A percentile compares a stretch with the other conserved stretches of the same genome.
These are phyloP conservation scores for Posidonia oceanica DNA, from an alignment of 116 monocot genomes.

Conservation along the genomic window DNA sequence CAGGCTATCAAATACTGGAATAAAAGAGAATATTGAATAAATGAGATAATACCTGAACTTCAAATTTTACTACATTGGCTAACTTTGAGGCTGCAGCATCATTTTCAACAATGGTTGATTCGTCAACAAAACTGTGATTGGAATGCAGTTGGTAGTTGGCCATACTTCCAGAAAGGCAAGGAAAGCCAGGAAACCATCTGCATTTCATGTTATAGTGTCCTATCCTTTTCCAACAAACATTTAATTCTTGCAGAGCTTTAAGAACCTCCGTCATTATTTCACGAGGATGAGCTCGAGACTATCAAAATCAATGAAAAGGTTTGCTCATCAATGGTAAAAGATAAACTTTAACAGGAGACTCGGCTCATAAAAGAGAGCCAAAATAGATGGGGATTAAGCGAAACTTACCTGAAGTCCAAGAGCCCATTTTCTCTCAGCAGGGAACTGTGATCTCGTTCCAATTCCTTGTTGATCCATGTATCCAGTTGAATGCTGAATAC, in stretches of 20 bases:
- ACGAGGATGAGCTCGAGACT: conserved; percentile 36
- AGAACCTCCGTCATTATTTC: conserved; percentile 45
- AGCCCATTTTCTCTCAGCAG: conserved; percentile 84
- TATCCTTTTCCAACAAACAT: conserved; percentile 40
- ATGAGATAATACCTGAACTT: conserved; percentile 29
- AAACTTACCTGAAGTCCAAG: conserved; percentile 81
- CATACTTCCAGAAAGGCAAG: conserved; percentile 8
- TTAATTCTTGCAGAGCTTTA: conserved; percentile 39
- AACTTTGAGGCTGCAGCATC: conserved; percentile 9
- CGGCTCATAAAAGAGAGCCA: background rate
- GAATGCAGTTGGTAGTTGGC: conserved; percentile 11
- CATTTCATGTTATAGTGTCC: conserved; percentile 47
- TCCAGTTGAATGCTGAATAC: conserved; percentile 22
- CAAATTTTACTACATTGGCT: conserved; percentile 26
- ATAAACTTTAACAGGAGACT: background rate
- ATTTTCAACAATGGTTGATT: conserved; percentile 22
- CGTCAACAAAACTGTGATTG: conserved; percentile 21
- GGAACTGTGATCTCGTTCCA: conserved; percentile 33
- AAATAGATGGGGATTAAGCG: background rate
- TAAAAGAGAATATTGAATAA: background rate
- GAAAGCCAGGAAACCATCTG: conserved; percentile 27
- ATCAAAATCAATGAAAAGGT: conserved; percentile 1
- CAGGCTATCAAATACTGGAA: too few species aligned
- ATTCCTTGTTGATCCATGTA: conserved; percentile 57
- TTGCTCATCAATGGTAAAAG: background rate